Evolutionary conservation across 208 protist genomes (phyloP).

Genomic region (Lotmaria passim): DNA sequence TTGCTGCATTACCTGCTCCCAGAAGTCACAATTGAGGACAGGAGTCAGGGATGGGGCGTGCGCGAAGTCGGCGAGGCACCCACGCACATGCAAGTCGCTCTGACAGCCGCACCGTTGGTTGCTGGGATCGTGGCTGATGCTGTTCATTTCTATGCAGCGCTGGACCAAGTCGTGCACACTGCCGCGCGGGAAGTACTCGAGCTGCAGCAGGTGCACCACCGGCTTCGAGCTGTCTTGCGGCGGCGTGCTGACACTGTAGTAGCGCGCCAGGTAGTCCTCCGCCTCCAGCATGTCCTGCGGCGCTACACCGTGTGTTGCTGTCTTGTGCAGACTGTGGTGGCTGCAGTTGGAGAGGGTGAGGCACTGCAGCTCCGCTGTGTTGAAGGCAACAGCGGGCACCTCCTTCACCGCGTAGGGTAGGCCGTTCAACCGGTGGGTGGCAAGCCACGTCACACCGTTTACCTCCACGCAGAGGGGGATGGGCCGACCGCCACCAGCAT

Average conservation of each 20-base stretch:
- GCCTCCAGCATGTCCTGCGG: conserved; percentile 26
- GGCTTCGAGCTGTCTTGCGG: conserved; percentile 16
- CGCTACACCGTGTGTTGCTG: neutral
- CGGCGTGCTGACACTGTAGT: conserved; percentile 42
- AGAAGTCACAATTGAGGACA: conserved; percentile 24
- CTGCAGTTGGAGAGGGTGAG: conserved; percentile 14
- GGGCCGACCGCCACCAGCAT: neutral
- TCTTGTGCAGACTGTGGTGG: neutral
- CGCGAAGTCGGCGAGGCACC: neutral
- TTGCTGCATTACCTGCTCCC: conserved; percentile 42
- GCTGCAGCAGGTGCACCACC: conserved; percentile 57
- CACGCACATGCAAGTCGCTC: neutral
- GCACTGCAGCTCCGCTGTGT: conserved; percentile 20
- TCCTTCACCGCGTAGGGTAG: conserved; percentile 75
- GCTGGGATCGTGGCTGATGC: too few relatives aligned
- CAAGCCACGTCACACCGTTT: conserved; percentile 73
- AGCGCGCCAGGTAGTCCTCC: conserved; percentile 52
- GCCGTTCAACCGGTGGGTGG: conserved; percentile 52
- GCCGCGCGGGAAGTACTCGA: conserved; percentile 71
- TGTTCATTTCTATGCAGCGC: neutral
- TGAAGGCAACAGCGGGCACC: conserved; percentile 35
- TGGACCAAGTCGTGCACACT: conserved; percentile 52
- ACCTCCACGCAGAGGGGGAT: conserved; percentile 42
- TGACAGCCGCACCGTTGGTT: too few relatives aligned
- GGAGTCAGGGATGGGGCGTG: too few relatives aligned